Conservation (phyloP, 768 basidiomycete genomes). For the Tulasnella sp. region DNA sequence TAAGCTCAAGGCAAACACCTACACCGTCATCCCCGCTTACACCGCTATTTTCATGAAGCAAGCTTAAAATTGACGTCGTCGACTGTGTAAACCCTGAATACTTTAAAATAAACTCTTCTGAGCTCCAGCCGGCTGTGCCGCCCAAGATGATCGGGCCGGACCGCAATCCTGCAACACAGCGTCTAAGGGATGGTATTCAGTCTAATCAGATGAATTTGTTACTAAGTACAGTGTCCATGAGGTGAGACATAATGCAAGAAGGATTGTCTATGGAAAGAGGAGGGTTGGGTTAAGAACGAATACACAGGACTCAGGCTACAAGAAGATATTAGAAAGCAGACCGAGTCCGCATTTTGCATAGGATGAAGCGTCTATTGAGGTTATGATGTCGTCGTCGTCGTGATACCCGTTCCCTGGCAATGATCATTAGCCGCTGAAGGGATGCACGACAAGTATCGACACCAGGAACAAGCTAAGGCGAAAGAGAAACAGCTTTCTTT, state of each 20-base stretch:
- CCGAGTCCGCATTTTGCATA: neutral
- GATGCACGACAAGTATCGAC: constrained; percentile 86
- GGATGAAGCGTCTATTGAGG: neutral
- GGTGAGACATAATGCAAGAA: neutral
- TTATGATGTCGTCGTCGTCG: neutral
- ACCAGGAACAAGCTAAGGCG: constrained; percentile 70
- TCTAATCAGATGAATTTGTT: neutral
- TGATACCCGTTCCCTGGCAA: constrained; percentile 39
- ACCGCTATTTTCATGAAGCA: constrained; percentile 43
- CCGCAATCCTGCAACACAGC: neutral
- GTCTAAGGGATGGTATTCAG: neutral
- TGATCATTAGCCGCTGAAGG: constrained; percentile 53
- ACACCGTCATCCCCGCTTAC: constrained; percentile 41
- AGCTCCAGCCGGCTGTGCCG: neutral
- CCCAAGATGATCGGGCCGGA: neutral
- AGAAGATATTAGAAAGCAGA: neutral
- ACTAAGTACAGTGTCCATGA: neutral
- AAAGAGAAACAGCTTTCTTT: constrained; percentile 14
- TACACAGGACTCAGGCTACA: neutral
- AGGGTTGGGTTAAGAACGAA: neutral
- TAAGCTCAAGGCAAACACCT: constrained; percentile 38
- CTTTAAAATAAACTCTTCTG: neutral
- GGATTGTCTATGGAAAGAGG: neutral
- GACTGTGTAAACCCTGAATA: neutral
- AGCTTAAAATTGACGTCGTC: neutral